Evolutionary conservation across 1,139 yeast species (phyloP), one percentile per base, ranked within the genome.

Genomic region (Candida smagusa): DNA sequence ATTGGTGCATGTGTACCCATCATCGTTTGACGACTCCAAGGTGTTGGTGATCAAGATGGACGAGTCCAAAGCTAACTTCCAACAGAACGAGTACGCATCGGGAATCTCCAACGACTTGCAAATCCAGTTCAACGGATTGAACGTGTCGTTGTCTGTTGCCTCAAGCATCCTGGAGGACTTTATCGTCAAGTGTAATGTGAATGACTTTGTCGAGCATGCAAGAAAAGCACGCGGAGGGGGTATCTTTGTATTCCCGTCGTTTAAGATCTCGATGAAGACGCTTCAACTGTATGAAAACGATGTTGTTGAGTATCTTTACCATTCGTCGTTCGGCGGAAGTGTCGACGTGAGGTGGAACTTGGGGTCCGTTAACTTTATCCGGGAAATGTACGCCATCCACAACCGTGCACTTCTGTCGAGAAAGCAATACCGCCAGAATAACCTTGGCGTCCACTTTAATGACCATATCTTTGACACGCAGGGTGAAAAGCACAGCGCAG

Each of bases 301-400:
- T 34, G 49, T 72, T 4, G 74, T 89, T 36, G 84, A 84, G 48
- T 87, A 81, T 51, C 63, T 74, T 4, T 90, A 76, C 54, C 73
- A 71, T 35, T 81, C 92, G 27, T 69, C 81, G 2, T 88, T 92
- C 64, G 95, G 89, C 8, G 96, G 96, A 23, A 79, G 88, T 8
- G 95, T 92, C 31, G 95, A 88, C 45, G 81, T 92, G 2, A 77
- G 89, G 31, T 92, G 97, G 97, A 92, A 92, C 55, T 65, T 92
- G 34, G 97, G 97, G 0, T 83, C 95, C 0, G 82, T 90, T n/a
- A 86, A 85, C 50, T 88, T 88, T 48, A 87, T 92, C 28, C 72
- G 95, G 31, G 96, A 88, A 49, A 88, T 92, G 96, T 86, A 59
- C 41, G 51, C 59, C 9, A 78, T 89, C 3, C 96, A 90, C 61